These are phyloP conservation scores for Lupinus albus DNA, from an alignment of 306 rosid genomes.

Conservation along the genomic window DNA sequence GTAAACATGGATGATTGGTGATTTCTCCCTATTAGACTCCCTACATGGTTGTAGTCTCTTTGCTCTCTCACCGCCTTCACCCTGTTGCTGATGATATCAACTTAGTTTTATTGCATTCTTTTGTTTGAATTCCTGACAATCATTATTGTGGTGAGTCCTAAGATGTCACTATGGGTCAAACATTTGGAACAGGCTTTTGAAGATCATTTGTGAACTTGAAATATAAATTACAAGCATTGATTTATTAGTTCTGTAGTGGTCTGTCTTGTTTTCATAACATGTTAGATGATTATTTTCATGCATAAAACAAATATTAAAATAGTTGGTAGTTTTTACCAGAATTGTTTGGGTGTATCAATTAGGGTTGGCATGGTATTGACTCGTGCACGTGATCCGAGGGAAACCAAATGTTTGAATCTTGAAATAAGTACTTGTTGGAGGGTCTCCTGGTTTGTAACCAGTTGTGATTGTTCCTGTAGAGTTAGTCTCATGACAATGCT, in stretches of 20 bases:
- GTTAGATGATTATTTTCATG: neutral
- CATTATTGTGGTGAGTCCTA: neutral
- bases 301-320: neutral
- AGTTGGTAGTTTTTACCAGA: neutral
- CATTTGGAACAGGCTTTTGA: conserved; percentile 15
- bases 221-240: neutral
- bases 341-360: neutral
- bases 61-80: neutral
- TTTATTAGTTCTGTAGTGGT: conserved; percentile 10
- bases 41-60: conserved; percentile 1
- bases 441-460: neutral
- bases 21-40: no score
- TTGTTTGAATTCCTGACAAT: neutral
- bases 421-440: neutral
- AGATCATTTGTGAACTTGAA: neutral
- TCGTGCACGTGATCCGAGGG: neutral
- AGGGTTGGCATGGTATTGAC: neutral
- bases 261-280: neutral
- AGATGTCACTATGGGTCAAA: neutral
- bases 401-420: neutral
- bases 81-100: neutral
- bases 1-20: no score
- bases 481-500: neutral
- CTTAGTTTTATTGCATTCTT: conserved; percentile 12
- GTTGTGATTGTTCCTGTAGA: neutral